Conservation (phyloP, 768 basidiomycete species). For the Tremella mesenterica region DNA sequence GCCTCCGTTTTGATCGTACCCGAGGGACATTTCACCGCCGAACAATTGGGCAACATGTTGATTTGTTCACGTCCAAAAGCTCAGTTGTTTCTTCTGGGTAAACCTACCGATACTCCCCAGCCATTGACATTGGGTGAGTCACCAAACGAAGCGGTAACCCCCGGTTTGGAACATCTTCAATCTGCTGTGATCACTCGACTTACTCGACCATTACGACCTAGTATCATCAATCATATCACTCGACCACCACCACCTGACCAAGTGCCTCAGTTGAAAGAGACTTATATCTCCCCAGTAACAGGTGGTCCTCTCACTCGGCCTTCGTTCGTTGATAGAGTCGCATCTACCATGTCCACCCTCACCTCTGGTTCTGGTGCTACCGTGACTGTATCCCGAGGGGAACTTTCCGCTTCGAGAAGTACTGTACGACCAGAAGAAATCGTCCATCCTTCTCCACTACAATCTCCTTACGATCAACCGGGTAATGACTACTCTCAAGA, state of each 20-base stretch:
- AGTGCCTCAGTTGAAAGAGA: conserved; percentile 6
- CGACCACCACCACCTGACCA: conserved; percentile 4
- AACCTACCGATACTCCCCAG: not conserved
- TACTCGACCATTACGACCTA: conserved; percentile 23
- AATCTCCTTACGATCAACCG: not conserved
- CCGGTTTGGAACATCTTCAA: conserved; percentile 2
- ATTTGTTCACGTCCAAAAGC: conserved; percentile 14
- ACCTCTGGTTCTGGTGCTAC: not conserved
- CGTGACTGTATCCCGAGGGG: no score
- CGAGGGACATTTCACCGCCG: conserved; percentile 4
- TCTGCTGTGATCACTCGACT: conserved; percentile 5
- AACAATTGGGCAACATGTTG: conserved; percentile 13
- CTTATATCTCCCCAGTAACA: conserved; percentile 18
- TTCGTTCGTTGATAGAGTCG: not conserved
- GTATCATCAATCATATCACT: conserved; percentile 21
- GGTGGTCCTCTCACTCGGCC: conserved; percentile 9
- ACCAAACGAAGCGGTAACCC: not conserved
- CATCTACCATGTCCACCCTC: not conserved
- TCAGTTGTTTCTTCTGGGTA: conserved; percentile 17
- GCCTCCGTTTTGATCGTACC: conserved; percentile 28
- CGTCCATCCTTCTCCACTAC: not conserved
- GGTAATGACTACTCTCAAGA: not conserved
- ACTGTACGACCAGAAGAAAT: not conserved
- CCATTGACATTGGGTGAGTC: not conserved
- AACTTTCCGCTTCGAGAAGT: no score